phyloP scores from a whole-genome alignment of 1,284 basidiomycete genomes.

The Flammula alnicola region DNA sequence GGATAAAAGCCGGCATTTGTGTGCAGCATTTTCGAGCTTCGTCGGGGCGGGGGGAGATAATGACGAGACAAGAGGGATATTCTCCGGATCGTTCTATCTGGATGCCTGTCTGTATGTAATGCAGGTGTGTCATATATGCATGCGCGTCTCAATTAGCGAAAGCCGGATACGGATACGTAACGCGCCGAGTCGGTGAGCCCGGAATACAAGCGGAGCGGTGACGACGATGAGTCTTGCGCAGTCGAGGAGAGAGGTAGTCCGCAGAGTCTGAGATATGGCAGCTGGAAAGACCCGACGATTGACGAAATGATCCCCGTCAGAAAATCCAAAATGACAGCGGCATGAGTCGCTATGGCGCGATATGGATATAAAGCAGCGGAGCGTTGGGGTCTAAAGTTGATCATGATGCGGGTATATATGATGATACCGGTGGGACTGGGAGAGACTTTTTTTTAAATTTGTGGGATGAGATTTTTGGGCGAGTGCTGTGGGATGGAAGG shows the following conservation, averaged over 20 bases:
- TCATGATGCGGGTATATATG: constrained; percentile 9
- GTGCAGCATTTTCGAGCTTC: neutral
- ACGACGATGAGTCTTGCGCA: too few species aligned
- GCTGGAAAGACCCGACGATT: constrained; percentile 3
- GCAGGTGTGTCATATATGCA: too few species aligned
- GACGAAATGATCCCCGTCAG: constrained; percentile 2
- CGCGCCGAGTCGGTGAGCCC: too few species aligned
- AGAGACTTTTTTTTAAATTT: neutral
- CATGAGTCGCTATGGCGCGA: constrained; percentile 14
- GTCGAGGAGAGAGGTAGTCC: too few species aligned
- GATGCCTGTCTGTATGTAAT: too few species aligned
- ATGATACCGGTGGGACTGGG: neutral
- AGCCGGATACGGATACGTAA: too few species aligned
- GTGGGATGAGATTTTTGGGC: neutral
- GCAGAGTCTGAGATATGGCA: neutral
- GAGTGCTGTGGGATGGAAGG: neutral
- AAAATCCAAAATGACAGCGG: neutral
- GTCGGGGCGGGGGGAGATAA: neutral
- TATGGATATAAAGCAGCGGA: constrained; percentile 8
- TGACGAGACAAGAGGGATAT: too few species aligned
- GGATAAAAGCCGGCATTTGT: neutral
- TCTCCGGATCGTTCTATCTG: too few species aligned
- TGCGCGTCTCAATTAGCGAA: too few species aligned
- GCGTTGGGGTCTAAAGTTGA: constrained; percentile 1
- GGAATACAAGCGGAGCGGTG: too few species aligned